A percentile compares a stretch with the other conserved stretches of the same genome.
Evolutionary conservation across 2,329 filamentous ascomycete species (phyloP).

Genomic region (Colletotrichum sp.): DNA sequence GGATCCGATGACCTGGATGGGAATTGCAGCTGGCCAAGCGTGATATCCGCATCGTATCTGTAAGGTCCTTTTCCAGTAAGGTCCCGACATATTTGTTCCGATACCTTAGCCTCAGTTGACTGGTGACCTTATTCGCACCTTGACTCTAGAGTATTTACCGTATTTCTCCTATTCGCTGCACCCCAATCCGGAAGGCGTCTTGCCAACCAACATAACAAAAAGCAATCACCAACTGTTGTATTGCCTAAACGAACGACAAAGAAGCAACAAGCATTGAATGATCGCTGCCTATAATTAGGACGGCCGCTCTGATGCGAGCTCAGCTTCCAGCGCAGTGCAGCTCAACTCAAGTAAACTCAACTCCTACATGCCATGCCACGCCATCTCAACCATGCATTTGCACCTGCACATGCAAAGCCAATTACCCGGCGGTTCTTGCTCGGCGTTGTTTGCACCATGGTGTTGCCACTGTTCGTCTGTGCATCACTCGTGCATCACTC

Average conservation of each 20-base stretch:
- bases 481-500: neutral
- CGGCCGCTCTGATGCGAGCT: neutral
- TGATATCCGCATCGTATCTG: neutral
- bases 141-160: neutral
- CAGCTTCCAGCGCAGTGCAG: neutral
- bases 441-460: neutral
- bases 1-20: conserved; percentile 2
- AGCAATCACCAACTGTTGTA: neutral
- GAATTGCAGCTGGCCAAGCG: neutral
- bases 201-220: neutral
- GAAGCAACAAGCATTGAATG: neutral
- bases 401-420: neutral
- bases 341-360: neutral
- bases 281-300: neutral
- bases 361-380: neutral
- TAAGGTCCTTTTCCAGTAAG: neutral
- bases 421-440: neutral
- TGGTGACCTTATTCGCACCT: neutral
- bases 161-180: neutral
- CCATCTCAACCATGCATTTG: neutral
- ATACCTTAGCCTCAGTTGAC: neutral
- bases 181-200: neutral
- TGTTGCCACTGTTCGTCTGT: conserved; percentile 2
- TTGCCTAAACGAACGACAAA: neutral
- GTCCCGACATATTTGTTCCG: neutral